Base-by-base conservation (phyloP, 2,329 filamentous ascomycete genomes). In the Blastomyces silverae region DNA sequence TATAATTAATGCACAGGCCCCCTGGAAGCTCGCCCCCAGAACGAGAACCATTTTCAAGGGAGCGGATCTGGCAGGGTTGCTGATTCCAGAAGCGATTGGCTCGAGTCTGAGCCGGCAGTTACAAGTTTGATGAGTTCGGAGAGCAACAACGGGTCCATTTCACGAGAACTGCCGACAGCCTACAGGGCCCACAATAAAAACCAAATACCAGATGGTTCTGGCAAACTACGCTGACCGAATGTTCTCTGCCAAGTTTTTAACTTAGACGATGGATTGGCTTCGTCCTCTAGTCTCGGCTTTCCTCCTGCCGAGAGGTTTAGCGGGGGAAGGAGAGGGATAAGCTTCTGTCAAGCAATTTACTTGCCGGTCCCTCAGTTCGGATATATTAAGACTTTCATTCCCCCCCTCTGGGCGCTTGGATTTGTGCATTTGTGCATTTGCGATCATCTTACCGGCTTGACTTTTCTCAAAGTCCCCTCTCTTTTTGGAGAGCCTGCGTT, bases 281-380 rank as follows among this genome's bases (percentile, higher is more conserved):
- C 50, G 31, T 53, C 22, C 50, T 17, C 22, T 22, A 17, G 34
- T 42, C 20, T 6, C 37, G 34, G 34, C 56, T 3, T 58, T 1
- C n/a, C 20, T 58, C 34, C n/a, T 58, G 28, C 28, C 55, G 34
- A 42, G n/a, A 25, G 34, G 6, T 44, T 58, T 59, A 44, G 56
- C 37, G 37, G 56, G 37, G 56, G 22, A 59, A 44, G 20, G 2
- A 17, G 13, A 44, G 15, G 10, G 56, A 42, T 50, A 61, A 61
- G 59, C 59, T 61, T 61, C 59, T 52, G 25, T 61, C 59, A 61
- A 48, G 25, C 25, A 61, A 50, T 50, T 61, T 46, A 37, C 44
- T 52, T 48, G 15, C 28, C 8, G 7, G 34, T 31, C 42, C 37
- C 44, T 34, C 58, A 13, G 15, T 13, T 50, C 6, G 8, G 22